Conservation (phyloP, 768 basidiomycete genomes). For the Galerina sulciceps region DNA sequence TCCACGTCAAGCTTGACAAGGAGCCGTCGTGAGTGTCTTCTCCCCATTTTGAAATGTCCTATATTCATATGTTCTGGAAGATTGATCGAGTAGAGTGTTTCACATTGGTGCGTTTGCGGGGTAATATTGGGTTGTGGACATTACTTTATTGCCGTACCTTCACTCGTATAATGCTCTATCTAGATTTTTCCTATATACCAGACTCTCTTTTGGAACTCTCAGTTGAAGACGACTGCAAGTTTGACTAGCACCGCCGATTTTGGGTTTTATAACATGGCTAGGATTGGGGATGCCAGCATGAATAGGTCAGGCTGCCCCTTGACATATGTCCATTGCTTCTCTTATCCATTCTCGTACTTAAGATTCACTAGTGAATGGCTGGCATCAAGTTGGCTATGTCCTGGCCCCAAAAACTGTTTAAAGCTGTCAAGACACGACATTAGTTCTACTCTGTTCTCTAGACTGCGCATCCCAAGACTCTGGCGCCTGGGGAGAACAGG, state of each 20-base stretch:
- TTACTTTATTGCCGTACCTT: background rate
- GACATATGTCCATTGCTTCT: no score
- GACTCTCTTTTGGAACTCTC: no score
- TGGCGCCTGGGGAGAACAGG: slow-evolving; percentile 24
- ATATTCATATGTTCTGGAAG: slow-evolving; percentile 1
- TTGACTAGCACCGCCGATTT: no score
- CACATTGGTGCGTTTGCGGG: no score
- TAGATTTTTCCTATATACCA: no score
- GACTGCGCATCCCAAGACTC: slow-evolving; percentile 33
- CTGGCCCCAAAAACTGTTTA: slow-evolving; percentile 21
- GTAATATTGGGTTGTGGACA: background rate
- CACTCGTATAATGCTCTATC: background rate
- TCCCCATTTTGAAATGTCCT: background rate
- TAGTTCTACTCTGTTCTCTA: slow-evolving; percentile 30
- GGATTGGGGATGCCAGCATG: no score
- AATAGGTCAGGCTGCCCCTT: no score
- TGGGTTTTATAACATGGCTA: no score
- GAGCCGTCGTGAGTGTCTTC: slow-evolving; percentile 48
- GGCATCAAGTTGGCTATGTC: no score
- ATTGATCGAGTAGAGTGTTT: slow-evolving; percentile 14
- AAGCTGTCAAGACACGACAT: slow-evolving; percentile 35
- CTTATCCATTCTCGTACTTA: no score
- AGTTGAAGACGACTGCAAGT: no score
- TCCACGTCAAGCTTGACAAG: slow-evolving; percentile 65
- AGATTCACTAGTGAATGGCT: no score